Evolutionary conservation across 768 basidiomycete genomes (phyloP).

Genomic region (Basidioascus undulatus): DNA sequence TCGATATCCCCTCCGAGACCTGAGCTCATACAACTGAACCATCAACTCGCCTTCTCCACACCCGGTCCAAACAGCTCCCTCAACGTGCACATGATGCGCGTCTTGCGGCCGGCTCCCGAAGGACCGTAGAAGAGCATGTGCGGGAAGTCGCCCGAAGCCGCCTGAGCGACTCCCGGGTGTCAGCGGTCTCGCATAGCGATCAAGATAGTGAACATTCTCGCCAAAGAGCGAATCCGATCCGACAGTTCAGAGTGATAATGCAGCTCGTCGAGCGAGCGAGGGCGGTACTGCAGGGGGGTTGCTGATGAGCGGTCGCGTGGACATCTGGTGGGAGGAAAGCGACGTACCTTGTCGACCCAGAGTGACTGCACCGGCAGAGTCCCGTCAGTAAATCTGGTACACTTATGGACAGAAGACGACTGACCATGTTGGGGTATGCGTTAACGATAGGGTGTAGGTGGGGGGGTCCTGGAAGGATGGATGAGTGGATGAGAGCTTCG

Average conservation of each 20-base stretch:
- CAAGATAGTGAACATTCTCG: too few relatives aligned
- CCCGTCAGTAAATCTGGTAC: too few relatives aligned
- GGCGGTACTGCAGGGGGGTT: slow-evolving; percentile 38
- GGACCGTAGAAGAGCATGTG: slow-evolving; percentile 96
- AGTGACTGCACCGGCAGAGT: too few relatives aligned
- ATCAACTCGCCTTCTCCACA: slow-evolving; percentile 66
- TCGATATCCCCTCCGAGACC: slow-evolving; percentile 5
- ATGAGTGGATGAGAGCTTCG: too few relatives aligned
- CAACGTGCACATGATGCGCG: slow-evolving; percentile 70
- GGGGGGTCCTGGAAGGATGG: too few relatives aligned
- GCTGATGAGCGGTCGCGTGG: not conserved
- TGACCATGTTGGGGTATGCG: too few relatives aligned
- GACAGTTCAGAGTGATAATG: slow-evolving; percentile 72
- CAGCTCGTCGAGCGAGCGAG: slow-evolving; percentile 55
- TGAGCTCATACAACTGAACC: not conserved
- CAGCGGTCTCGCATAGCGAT: too few relatives aligned
- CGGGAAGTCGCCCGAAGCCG: slow-evolving; percentile 68
- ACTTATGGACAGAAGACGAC: too few relatives aligned
- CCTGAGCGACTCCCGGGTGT: not conserved
- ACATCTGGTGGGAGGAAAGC: not conserved
- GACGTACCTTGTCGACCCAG: slow-evolving; percentile 30
- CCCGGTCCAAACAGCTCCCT: slow-evolving; percentile 73
- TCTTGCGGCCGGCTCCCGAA: slow-evolving; percentile 94
- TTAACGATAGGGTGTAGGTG: too few relatives aligned
- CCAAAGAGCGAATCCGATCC: slow-evolving; percentile 51